Conservation (phyloP, 2,329 filamentous ascomycete genomes). For the Pezicula carpinea region DNA sequence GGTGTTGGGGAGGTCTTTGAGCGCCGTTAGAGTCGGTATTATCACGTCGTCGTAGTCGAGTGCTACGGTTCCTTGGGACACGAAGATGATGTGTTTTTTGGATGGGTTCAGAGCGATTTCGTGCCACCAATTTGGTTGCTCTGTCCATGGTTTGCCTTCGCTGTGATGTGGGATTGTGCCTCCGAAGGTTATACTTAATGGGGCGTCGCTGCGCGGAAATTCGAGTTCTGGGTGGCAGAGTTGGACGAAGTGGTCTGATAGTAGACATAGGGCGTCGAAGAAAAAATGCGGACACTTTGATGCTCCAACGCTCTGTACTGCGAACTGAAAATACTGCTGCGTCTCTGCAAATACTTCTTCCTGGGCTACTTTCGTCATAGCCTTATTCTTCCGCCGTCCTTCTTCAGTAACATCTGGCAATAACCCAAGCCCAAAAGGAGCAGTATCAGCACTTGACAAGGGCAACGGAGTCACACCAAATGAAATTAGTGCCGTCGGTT, state of each 20-base stretch:
- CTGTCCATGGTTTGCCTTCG: slow-evolving; percentile 20
- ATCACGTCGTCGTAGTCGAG: slow-evolving; percentile 27
- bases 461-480: slow-evolving; percentile 33
- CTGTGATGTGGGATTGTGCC: slow-evolving; percentile 34
- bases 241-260: slow-evolving; percentile 25
- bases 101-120: slow-evolving; percentile 34
- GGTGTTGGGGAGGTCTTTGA: slow-evolving; percentile 26
- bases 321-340: slow-evolving; percentile 10
- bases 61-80: slow-evolving; percentile 31
- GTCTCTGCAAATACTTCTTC: slow-evolving; percentile 5
- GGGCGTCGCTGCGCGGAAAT: slow-evolving; percentile 29
- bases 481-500: slow-evolving; percentile 32
- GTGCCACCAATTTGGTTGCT: slow-evolving; percentile 40
- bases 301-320: slow-evolving; percentile 25
- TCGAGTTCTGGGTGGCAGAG: slow-evolving; percentile 32
- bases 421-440: slow-evolving; percentile 33
- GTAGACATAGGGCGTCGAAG: slow-evolving; percentile 18
- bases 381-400: slow-evolving; percentile 31
- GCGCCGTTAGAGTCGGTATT: slow-evolving; percentile 30
- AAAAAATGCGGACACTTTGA: slow-evolving; percentile 14
- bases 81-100: slow-evolving; percentile 28
- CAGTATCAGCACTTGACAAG: slow-evolving; percentile 31
- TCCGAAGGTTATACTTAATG: slow-evolving; percentile 35
- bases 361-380: slow-evolving; percentile 20
- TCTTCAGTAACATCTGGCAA: slow-evolving; percentile 32